Evolutionary conservation across 805 yeast species (phyloP), one percentile per base, ranked within the genome.

Genomic region (Kazachstania kunashirensis): DNA sequence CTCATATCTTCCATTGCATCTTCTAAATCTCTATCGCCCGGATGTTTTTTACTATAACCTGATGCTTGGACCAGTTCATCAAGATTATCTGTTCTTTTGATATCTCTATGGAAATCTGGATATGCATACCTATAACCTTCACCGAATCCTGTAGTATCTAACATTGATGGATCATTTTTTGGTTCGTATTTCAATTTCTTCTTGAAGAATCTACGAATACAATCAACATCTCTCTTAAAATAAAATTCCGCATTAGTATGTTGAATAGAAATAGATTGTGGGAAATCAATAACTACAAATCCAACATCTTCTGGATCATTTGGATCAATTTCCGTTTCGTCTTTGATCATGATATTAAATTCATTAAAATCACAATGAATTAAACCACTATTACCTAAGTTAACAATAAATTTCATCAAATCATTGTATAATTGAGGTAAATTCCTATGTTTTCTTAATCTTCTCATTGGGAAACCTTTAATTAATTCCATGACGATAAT

Each of bases 321-420:
- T 28, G 55, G 66, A 15, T 63, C 62, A 4, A 68, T 71, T 31
- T 63, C 62, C 5, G 67, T 71, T 29, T 71, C 73, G 23, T 73
- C 67, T 44, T 81, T 81, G 28, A 82, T 68, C 73, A 92, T 84
- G 48, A 92, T 85, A 59, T 92, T 92, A 61, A 92, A 92, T 63
- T 92, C 99, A 59, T 92, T 92, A 65, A 79, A 92, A 66, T 92
- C 99, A 69, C 98, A 89, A 61, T 92, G 99, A 37, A 92, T 86
- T 38, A 92, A 68, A 1, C 99, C 99, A 48, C 79, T 74, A 50
- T 82, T 79, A 5, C 83, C 98, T 36, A 92, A 65, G 43, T 76
- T 71, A 11, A 88, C 94, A 15, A 83, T 79, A 53, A 92, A 88
- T 39, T 68, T 65, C 97, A 92, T 89, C 52, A 92, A 66, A 38